These are phyloP conservation scores for Cryptosporidium bovis DNA, from an alignment of 169 alveolate genomes.

Conservation along the genomic window DNA sequence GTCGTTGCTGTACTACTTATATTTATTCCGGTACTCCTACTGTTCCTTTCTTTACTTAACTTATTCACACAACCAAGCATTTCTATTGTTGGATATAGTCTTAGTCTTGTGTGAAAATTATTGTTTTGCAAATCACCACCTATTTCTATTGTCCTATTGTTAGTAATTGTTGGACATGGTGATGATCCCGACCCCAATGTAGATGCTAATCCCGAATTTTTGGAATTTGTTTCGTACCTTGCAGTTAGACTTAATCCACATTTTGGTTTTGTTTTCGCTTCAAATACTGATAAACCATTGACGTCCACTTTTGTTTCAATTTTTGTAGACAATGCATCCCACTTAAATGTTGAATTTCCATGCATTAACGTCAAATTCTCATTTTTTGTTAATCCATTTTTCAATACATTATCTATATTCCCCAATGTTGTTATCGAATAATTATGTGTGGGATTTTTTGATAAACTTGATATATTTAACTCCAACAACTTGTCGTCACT, in stretches of 20 bases:
- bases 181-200: too few species aligned
- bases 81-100: conserved; percentile 37
- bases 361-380: conserved; percentile 1
- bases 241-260: conserved; percentile 32
- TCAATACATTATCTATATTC: too few species aligned
- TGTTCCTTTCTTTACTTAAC: conserved; percentile 24
- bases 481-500: conserved; percentile 29
- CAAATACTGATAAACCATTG: conserved; percentile 48
- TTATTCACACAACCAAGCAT: conserved; percentile 24
- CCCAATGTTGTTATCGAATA: background rate
- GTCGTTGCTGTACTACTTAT: conserved; percentile 24
- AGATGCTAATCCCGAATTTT: too few species aligned
- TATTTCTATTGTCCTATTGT: conserved; percentile 14
- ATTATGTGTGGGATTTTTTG: conserved; percentile 50
- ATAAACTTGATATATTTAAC: conserved; percentile 31
- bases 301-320: conserved; percentile 63
- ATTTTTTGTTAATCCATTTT: too few species aligned
- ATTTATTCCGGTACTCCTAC: conserved; percentile 6
- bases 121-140: conserved; percentile 33
- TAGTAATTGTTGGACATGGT: too few species aligned
- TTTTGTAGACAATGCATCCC: conserved; percentile 27
- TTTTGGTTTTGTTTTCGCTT: conserved; percentile 27
- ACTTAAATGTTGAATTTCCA: conserved; percentile 54
- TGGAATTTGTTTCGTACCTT: conserved; percentile 35
- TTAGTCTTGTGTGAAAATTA: conserved; percentile 34